These are phyloP conservation scores for Kernera saxatilis DNA, from an alignment of 345 rosid species.

Conservation along the genomic window DNA sequence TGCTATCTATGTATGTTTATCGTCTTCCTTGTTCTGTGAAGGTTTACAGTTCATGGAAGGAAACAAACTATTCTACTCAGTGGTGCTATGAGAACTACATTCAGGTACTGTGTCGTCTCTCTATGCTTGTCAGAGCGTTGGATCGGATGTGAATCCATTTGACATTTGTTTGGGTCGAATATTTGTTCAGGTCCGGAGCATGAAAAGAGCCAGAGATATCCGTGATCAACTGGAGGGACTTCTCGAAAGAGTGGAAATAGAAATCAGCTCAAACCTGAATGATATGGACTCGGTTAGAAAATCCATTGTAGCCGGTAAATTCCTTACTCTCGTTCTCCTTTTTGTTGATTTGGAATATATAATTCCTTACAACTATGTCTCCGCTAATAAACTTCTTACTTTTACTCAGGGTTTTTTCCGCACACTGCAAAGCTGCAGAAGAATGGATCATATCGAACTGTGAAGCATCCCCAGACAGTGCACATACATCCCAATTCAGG, in stretches of 20 bases:
- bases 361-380: not conserved
- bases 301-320: conserved; percentile 76
- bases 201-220: conserved; percentile 95
- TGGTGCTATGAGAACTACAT: conserved; percentile 99
- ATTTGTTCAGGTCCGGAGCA: conserved; percentile 77
- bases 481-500: conserved; percentile 95
- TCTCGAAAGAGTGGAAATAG: conserved; percentile 95
- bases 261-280: conserved; percentile 49
- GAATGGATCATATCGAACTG: conserved; percentile 83
- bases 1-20: conserved; percentile 2
- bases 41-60: conserved; percentile 96
- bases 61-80: conserved; percentile 89
- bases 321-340: not conserved
- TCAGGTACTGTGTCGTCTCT: conserved; percentile 48
- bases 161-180: conserved; percentile 6
- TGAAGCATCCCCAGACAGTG: conserved; percentile 92
- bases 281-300: conserved; percentile 75
- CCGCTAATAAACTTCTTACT: conserved; percentile 10
- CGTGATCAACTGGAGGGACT: conserved; percentile 96
- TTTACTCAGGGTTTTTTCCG: conserved; percentile 70
- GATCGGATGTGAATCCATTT: not conserved
- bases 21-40: conserved; percentile 27
- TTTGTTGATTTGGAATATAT: not conserved
- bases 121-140: not conserved
- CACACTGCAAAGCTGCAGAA: conserved; percentile 87